Evolutionary conservation across 768 basidiomycete genomes (phyloP), one percentile per base, ranked within the genome.

Genomic region (Russula vinacea): DNA sequence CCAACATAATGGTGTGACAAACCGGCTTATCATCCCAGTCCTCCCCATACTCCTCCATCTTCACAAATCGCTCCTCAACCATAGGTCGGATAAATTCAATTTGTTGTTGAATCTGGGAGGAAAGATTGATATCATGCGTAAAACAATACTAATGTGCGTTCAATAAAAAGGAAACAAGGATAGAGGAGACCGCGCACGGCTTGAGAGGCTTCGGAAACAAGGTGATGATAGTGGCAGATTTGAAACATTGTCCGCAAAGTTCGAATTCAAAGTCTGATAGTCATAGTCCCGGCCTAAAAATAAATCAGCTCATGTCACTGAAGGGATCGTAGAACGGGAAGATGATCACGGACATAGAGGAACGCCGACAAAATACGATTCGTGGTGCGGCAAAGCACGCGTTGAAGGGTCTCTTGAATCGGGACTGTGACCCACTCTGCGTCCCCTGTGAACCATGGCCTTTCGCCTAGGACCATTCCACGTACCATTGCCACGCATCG

Each of bases 161-260:
- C 29, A 29, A 5, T 29, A n/a, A 5, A 29, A 2, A 5, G 9
- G 11, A 2, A 5, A 32, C 2, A n/a, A 32, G 13, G 2, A n/a
- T 11, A 22, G 2, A n/a, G 29, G 29, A 29, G 29, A 29, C 29
- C 5, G 13, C 79, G 55, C 62, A 83, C 82, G 79, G 78, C 68
- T 74, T 77, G 26, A 83, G 58, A 62, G 79, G 73, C n/a, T 65
- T 53, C 0, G 82, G 83, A 60, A 80, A 75, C 16, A 77, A 42
- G n/a, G 72, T 73, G 39, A 83, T 72, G 19, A 75, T 71, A 0
- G 52, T 35, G 0, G 73, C 72, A 2, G 72, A 70, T 35, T 68
- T 74, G 11, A 76, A 22, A 82, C 71, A 22, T 77, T 72, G 14
- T 73, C 62, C 5, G 80, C 72, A 56, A 76, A 80, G 33, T 8